Evolutionary conservation across 495 filamentous ascomycete genomes (phyloP).

Genomic region (Annulohypoxylon moriforme): DNA sequence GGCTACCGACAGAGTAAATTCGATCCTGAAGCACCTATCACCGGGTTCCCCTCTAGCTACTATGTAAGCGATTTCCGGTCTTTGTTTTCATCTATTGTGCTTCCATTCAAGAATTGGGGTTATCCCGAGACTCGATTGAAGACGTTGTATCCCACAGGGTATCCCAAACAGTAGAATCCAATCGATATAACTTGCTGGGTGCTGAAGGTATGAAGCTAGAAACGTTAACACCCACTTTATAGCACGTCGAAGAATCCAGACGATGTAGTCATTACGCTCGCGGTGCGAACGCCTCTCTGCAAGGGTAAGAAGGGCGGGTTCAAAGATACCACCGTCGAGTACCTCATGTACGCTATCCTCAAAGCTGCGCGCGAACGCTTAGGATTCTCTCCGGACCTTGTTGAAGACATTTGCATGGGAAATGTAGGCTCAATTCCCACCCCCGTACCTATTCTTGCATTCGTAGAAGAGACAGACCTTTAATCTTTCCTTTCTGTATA

Average conservation of each 20-base stretch:
- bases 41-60: slow-evolving; percentile 73
- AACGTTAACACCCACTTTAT: slow-evolving; percentile 26
- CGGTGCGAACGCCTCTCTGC: slow-evolving; percentile 79
- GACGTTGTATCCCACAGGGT: background rate
- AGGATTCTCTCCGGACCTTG: slow-evolving; percentile 80
- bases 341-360: slow-evolving; percentile 80
- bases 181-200: background rate
- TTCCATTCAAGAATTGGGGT: background rate
- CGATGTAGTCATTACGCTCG: slow-evolving; percentile 92
- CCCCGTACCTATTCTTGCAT: background rate
- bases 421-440: slow-evolving; percentile 71
- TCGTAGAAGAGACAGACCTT: background rate
- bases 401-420: slow-evolving; percentile 93
- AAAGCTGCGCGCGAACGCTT: slow-evolving; percentile 79
- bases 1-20: slow-evolving; percentile 86
- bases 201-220: background rate
- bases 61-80: slow-evolving; percentile 69
- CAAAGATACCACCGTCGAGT: slow-evolving; percentile 94
- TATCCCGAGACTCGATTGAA: background rate
- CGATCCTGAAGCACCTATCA: slow-evolving; percentile 87
- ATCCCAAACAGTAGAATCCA: background rate
- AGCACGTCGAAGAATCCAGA: slow-evolving; percentile 95
- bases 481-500: slow-evolving; percentile 46
- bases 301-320: slow-evolving; percentile 87
- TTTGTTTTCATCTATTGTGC: background rate